phyloP scores from a whole-genome alignment of 441 rosid species.

The Adansonia grandidieri region DNA sequence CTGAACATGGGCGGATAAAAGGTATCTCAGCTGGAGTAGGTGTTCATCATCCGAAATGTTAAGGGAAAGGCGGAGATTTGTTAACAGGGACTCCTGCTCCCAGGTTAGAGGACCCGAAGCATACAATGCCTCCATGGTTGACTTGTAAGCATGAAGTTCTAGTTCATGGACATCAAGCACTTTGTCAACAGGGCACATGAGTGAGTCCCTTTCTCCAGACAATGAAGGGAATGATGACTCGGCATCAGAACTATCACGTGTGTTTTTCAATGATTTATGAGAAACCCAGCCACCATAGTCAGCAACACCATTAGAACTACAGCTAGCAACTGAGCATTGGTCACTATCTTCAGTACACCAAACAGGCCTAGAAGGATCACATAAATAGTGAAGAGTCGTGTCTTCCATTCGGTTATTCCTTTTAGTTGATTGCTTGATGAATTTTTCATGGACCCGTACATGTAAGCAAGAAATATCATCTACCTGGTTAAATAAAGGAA shows the following conservation, averaged over 20 bases:
- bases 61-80: no score
- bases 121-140: no score
- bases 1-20: no score
- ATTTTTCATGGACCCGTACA: slow-evolving; percentile 19
- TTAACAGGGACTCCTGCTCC: no score
- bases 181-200: background rate
- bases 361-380: slow-evolving; percentile 29
- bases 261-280: slow-evolving; percentile 24
- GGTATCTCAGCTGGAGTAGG: no score
- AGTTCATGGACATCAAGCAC: no score
- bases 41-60: no score
- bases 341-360: slow-evolving; percentile 31
- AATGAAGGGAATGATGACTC: slow-evolving; percentile 32
- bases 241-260: slow-evolving; percentile 27
- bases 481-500: slow-evolving; percentile 15
- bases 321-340: slow-evolving; percentile 37
- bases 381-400: slow-evolving; percentile 11
- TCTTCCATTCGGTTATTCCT: slow-evolving; percentile 23
- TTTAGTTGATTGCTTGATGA: background rate
- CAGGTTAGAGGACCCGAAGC: no score
- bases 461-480: slow-evolving; percentile 14
- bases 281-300: slow-evolving; percentile 14
- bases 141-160: no score
- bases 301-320: slow-evolving; percentile 25
- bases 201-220: background rate